Evolutionary conservation across 192 early-diverging fungal genomes (phyloP).

Genomic region (Gamsiella multidivaricata): DNA sequence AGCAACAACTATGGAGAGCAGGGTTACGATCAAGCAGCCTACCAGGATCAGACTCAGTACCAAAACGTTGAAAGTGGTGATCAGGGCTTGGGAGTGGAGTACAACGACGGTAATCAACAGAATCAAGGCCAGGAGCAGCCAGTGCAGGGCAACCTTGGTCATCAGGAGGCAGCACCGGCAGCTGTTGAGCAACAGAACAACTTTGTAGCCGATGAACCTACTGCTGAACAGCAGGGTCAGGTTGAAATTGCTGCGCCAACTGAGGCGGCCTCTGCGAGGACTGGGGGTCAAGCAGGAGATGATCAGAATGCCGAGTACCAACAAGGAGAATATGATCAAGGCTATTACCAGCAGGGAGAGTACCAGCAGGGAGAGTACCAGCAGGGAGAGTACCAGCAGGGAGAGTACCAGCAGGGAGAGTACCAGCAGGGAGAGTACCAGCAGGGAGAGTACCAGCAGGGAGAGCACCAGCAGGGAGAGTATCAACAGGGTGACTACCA

Average conservation of each 20-base stretch:
- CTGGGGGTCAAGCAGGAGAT: slow-evolving; percentile 1
- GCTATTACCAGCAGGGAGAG: slow-evolving; percentile 31
- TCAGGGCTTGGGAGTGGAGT: slow-evolving; percentile 19
- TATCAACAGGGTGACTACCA: slow-evolving; percentile 20
- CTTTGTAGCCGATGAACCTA: slow-evolving; percentile 29
- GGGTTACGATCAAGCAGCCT: slow-evolving; percentile 19
- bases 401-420: slow-evolving; percentile 17
- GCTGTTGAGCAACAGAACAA: not conserved
- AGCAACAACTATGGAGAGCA: not conserved
- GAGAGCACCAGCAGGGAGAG: slow-evolving; percentile 24
- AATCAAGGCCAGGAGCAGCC: slow-evolving; percentile 3
- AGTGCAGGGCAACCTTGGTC: not conserved
- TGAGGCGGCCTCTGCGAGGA: not conserved
- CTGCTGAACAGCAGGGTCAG: slow-evolving; percentile 18
- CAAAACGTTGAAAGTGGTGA: slow-evolving; percentile 7
- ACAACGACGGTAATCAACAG: slow-evolving; percentile 13
- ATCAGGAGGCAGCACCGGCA: not conserved
- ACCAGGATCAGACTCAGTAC: slow-evolving; percentile 19
- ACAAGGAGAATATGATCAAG: slow-evolving; percentile 31
- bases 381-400: slow-evolving; percentile 20
- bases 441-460: slow-evolving; percentile 27
- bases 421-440: slow-evolving; percentile 22
- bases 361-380: slow-evolving; percentile 23
- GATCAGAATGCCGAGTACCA: slow-evolving; percentile 22
- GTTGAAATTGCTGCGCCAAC: not conserved